Conservation (phyloP, 192 early-diverging fungal species). For the Radiomyces spectabilis region DNA sequence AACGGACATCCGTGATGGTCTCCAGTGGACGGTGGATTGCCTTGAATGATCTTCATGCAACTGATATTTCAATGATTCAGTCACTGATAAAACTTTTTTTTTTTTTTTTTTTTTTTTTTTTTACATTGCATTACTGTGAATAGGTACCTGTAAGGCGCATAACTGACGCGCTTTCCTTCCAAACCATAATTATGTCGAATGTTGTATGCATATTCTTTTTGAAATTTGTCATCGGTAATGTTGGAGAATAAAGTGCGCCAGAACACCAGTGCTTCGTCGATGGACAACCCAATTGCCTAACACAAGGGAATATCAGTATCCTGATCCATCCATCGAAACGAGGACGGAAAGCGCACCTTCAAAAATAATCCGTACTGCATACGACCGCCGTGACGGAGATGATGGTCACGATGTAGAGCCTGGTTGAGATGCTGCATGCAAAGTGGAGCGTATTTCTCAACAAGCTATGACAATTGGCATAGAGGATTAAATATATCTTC, state of each 20-base stretch:
- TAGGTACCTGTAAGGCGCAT: conserved; percentile 68
- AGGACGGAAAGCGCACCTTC: too few species aligned
- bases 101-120: too few species aligned
- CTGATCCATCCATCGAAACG: too few species aligned
- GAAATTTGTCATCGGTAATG: conserved; percentile 82
- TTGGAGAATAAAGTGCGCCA: conserved; percentile 82
- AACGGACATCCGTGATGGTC: conserved; percentile 97
- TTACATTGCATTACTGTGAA: too few species aligned
- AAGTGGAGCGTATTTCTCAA: conserved; percentile 69
- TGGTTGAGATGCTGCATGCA: conserved; percentile 87
- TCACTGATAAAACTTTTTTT: too few species aligned
- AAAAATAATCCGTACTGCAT: conserved; percentile 92
- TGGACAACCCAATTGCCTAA: conserved; percentile 72
- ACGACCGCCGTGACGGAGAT: conserved; percentile 82
- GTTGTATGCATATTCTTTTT: conserved; percentile 92
- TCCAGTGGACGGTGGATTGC: conserved; percentile 66
- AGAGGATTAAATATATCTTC: too few species aligned
- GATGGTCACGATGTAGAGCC: conserved; percentile 62
- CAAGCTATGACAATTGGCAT: too few species aligned
- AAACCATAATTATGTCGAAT: conserved; percentile 93
- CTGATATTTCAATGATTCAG: too few species aligned
- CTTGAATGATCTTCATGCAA: conserved; percentile 83
- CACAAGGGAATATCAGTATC: too few species aligned
- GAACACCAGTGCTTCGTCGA: conserved; percentile 88
- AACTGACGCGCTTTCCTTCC: conserved; percentile 83